Base-by-base conservation (phyloP, 164 flowering plant species). In the Piper longum region DNA sequence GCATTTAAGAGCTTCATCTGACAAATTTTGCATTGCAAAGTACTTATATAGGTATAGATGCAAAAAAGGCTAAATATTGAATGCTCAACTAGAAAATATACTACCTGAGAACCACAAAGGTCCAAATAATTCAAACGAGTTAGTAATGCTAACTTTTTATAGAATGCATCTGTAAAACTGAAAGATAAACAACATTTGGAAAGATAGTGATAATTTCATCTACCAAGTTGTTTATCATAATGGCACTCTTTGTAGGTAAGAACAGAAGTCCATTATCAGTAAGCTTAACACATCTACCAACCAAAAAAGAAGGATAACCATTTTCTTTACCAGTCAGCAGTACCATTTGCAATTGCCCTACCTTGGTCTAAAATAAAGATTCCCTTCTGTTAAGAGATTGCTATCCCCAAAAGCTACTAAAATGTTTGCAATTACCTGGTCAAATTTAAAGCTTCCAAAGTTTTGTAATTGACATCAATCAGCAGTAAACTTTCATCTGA, bases 101-200 rank as follows among this genome's bases (percentile, higher is more conserved):
- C 76, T 74, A 89, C 98, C 96, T 89, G 98, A 60, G 96, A 88
- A 67, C 98, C 96, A 74, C 98, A 92, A 36, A 92, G 83, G 75
- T 92, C 98, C 58, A 92, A 78, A 73, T 76, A 82, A 59, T 69
- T 78, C 40, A 92, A 84, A 59, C 73, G 72, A 54, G 76, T 13
- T 4, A 88, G 75, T 69, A 67, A 80, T 44, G 81, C 78, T 40
- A 92, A 81, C 63, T 75, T 80, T 76, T 74, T 77, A 74, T 87
- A 92, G 58, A 82, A 82, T 54, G 72, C 77, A 69, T 92, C 89
- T 18, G 98, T 81, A 66, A 87, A 80, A 68, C 98, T 92, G 82
- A 61, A 77, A 14, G 63, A 61, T 43, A 70, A 14, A 45, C 77
- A 65, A 3, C 11, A 44, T 44, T 44, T 44, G 48, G 48, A 6